phyloP scores from a whole-genome alignment of 495 filamentous ascomycete genomes.

The Penicillium arizonense region DNA sequence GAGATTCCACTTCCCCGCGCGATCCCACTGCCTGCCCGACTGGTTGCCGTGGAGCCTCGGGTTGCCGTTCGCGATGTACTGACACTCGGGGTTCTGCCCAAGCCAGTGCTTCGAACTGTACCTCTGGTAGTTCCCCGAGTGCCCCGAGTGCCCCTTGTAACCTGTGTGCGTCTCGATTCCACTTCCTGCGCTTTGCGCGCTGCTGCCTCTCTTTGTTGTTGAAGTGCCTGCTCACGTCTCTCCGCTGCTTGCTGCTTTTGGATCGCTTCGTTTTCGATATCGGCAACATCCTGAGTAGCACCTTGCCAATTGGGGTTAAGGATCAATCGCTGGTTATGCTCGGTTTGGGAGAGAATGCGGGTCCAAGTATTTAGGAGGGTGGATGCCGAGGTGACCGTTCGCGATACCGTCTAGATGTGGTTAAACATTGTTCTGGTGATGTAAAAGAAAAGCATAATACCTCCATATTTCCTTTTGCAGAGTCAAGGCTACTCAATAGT shows the following conservation, averaged over 20 bases:
- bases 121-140: constrained; percentile 47
- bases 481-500: constrained; percentile 73
- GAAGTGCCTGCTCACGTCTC: constrained; percentile 69
- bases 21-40: constrained; percentile 50
- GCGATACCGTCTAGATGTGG: constrained; percentile 67
- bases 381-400: constrained; percentile 83
- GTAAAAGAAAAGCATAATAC: constrained; percentile 44
- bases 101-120: constrained; percentile 41
- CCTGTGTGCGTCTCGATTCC: constrained; percentile 53
- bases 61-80: constrained; percentile 32
- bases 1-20: constrained; percentile 45
- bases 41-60: constrained; percentile 34
- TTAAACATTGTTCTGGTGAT: constrained; percentile 1
- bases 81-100: constrained; percentile 45
- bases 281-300: constrained; percentile 75
- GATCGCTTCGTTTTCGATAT: constrained; percentile 74
- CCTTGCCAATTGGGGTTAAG: constrained; percentile 89
- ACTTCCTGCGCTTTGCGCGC: constrained; percentile 70
- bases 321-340: constrained; percentile 92
- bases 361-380: constrained; percentile 96
- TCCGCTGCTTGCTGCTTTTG: constrained; percentile 71
- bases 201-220: constrained; percentile 70
- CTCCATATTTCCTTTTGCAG: constrained; percentile 88
- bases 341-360: constrained; percentile 90
- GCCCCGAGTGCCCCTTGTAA: constrained; percentile 41